These are phyloP conservation scores for Aspergillus novofumigatus DNA, from an alignment of 2,329 filamentous ascomycete genomes.

Conservation along the genomic window DNA sequence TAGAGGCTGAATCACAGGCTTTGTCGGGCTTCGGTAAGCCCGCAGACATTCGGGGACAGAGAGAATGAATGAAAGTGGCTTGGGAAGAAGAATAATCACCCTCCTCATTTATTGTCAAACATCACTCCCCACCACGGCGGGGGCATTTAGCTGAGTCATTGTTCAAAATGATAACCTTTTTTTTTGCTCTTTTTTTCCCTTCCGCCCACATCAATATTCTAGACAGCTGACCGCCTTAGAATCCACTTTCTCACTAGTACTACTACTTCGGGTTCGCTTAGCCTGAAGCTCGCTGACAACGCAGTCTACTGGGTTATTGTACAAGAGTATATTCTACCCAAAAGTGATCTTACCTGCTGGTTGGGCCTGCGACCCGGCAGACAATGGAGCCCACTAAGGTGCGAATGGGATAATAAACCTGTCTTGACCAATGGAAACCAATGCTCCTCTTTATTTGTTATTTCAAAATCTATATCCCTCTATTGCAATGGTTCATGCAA, in stretches of 20 bases:
- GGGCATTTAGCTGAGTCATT: constrained; percentile 21
- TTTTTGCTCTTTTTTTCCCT: constrained; percentile 10
- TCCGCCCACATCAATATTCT: constrained; percentile 3
- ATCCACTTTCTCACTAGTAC: not conserved
- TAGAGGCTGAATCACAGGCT: not conserved
- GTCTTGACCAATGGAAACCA: not conserved
- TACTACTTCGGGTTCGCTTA: not conserved
- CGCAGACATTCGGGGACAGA: not conserved
- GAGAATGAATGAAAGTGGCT: not conserved
- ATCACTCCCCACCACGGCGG: constrained; percentile 2
- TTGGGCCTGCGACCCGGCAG: not conserved
- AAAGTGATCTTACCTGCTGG: not conserved
- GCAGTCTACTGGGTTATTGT: not conserved
- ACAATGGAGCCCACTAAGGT: not conserved
- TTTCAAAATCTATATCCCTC: not conserved
- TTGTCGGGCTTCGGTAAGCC: not conserved
- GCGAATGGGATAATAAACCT: not conserved
- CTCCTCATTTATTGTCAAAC: not conserved
- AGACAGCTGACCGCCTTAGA: not conserved
- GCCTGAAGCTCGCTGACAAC: not conserved
- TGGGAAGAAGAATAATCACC: constrained; percentile 9
- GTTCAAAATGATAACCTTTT: not conserved
- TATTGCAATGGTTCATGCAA: not conserved
- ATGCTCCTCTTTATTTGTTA: not conserved
- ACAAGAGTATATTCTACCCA: not conserved